phyloP scores from a whole-genome alignment of 2,329 filamentous ascomycete genomes.

The Neurospora sp. region DNA sequence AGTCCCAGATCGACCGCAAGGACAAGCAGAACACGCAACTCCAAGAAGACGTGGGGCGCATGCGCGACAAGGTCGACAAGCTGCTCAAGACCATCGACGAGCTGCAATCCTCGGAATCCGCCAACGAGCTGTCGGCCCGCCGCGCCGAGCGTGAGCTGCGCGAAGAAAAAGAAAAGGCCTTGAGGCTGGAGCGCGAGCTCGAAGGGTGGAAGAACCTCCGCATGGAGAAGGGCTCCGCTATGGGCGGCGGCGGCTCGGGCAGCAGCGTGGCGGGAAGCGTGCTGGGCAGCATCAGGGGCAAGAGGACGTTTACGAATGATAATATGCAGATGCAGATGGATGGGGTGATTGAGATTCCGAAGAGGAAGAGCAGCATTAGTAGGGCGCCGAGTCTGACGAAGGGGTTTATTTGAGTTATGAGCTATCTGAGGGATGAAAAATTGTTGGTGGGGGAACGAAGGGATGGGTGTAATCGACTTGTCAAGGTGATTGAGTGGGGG shows the following conservation, averaged over 20 bases:
- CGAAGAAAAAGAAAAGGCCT: slow-evolving; percentile 73
- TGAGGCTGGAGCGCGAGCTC: slow-evolving; percentile 78
- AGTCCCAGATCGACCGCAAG: slow-evolving; percentile 83
- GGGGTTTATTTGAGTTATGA: slow-evolving; percentile 54
- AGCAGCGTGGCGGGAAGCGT: slow-evolving; percentile 15
- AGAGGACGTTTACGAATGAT: slow-evolving; percentile 31
- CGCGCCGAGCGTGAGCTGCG: slow-evolving; percentile 83
- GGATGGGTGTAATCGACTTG: neutral
- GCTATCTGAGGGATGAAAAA: neutral
- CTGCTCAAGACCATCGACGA: slow-evolving; percentile 88
- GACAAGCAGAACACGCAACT: slow-evolving; percentile 79
- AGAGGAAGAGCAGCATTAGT: slow-evolving; percentile 55
- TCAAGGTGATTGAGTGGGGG: neutral
- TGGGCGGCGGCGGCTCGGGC: slow-evolving; percentile 3
- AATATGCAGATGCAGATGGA: slow-evolving; percentile 23
- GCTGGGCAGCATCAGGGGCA: slow-evolving; percentile 19
- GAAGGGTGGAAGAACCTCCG: slow-evolving; percentile 74
- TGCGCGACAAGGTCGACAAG: slow-evolving; percentile 84
- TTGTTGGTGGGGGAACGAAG: neutral
- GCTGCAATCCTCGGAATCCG: slow-evolving; percentile 77
- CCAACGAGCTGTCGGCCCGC: slow-evolving; percentile 69
- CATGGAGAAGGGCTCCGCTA: slow-evolving; percentile 43
- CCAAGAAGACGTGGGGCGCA: slow-evolving; percentile 71
- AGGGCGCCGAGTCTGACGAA: slow-evolving; percentile 62
- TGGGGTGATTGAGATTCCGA: slow-evolving; percentile 45